phyloP scores from a whole-genome alignment of 331 rosid genomes.

The Telfairia occidentalis region DNA sequence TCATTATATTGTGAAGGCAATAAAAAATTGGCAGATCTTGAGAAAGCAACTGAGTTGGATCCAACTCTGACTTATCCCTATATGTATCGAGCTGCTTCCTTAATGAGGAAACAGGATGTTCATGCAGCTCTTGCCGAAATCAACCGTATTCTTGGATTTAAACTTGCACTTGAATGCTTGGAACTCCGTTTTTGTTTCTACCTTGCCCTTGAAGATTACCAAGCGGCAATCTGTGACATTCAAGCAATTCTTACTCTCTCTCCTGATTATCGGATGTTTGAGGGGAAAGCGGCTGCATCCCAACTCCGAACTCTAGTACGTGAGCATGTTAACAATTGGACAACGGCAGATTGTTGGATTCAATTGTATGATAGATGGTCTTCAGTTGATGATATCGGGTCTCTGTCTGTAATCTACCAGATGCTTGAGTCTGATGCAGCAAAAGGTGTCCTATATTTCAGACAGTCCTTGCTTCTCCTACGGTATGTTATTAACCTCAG shows the following conservation, averaged over 20 bases:
- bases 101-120: slow-evolving; percentile 61
- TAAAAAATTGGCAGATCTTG: slow-evolving; percentile 62
- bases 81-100: slow-evolving; percentile 67
- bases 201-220: slow-evolving; percentile 74
- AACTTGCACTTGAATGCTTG: slow-evolving; percentile 86
- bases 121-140: slow-evolving; percentile 75
- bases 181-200: slow-evolving; percentile 75
- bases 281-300: slow-evolving; percentile 80
- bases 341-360: slow-evolving; percentile 89
- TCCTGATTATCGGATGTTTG: slow-evolving; percentile 80
- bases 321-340: slow-evolving; percentile 86
- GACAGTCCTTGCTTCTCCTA: slow-evolving; percentile 91
- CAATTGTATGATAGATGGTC: slow-evolving; percentile 89
- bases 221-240: slow-evolving; percentile 73
- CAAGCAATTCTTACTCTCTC: slow-evolving; percentile 80
- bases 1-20: slow-evolving; percentile 65
- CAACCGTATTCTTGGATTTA: slow-evolving; percentile 75
- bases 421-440: slow-evolving; percentile 94
- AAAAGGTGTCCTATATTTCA: slow-evolving; percentile 80
- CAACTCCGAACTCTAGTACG: slow-evolving; percentile 74
- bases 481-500: slow-evolving; percentile 37
- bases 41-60: slow-evolving; percentile 69
- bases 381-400: slow-evolving; percentile 87
- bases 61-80: slow-evolving; percentile 87
- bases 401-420: slow-evolving; percentile 85